Percentiles rank a stretch among this genome's conserved stretches.
Conservation (phyloP, 2,329 filamentous ascomycete species). For the Penicillium rolfsii region DNA sequence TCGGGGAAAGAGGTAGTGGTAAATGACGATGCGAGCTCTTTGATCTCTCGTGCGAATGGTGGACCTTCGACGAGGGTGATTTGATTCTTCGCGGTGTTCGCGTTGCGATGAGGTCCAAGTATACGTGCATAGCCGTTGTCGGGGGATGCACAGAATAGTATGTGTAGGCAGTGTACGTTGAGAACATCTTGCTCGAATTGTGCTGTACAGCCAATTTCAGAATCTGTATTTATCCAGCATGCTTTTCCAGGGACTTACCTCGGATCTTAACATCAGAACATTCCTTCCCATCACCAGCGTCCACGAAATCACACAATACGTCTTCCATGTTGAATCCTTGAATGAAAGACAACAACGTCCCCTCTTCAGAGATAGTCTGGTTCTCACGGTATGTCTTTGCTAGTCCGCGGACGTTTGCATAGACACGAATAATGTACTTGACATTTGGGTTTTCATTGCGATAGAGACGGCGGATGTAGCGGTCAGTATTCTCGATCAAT, state of each 20-base stretch:
- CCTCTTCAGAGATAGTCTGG: constrained; percentile 30
- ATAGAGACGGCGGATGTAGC: constrained; percentile 29
- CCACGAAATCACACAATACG: constrained; percentile 45
- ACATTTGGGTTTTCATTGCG: constrained; percentile 27
- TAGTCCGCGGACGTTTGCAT: constrained; percentile 45
- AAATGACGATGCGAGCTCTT: constrained; percentile 30
- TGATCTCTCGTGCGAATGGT: constrained; percentile 44
- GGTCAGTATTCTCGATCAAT: constrained; percentile 31
- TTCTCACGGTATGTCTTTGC: constrained; percentile 39
- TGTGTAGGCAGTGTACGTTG: constrained; percentile 46
- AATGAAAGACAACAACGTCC: constrained; percentile 41
- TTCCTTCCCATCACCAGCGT: constrained; percentile 50
- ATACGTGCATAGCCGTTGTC: constrained; percentile 51
- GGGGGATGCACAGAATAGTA: constrained; percentile 49
- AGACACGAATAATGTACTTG: constrained; percentile 42
- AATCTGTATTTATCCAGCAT: neutral
- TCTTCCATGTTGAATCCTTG: constrained; percentile 49
- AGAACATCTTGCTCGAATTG: constrained; percentile 38
- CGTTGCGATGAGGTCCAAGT: constrained; percentile 38
- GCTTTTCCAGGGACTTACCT: constrained; percentile 32
- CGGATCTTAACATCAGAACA: constrained; percentile 49
- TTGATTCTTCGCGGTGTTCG: constrained; percentile 31
- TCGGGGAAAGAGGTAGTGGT: constrained; percentile 16
- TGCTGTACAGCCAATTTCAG: constrained; percentile 23
- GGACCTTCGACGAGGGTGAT: constrained; percentile 45